A percentile compares a stretch with the other conserved stretches of the same genome.
These are phyloP conservation scores for Russula griseocarnosa DNA, from an alignment of 768 basidiomycete species.

Conservation along the genomic window DNA sequence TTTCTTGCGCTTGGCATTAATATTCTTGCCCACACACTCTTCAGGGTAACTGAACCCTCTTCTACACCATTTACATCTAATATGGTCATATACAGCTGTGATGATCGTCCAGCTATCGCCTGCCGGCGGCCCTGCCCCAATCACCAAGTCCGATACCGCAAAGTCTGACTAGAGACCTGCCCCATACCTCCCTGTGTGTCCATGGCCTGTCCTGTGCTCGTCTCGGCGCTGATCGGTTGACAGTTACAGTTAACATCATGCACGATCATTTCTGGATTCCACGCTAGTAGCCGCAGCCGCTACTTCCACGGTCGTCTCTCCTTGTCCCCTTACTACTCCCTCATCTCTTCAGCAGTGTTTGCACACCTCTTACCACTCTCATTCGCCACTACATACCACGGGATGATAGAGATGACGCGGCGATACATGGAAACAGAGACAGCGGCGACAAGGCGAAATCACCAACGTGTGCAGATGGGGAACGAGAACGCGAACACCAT, in stretches of 20 bases:
- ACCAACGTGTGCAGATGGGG: background rate
- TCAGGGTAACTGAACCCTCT: too few relatives aligned
- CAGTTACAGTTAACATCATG: background rate
- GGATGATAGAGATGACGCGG: background rate
- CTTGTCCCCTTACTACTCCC: background rate
- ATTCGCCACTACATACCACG: background rate
- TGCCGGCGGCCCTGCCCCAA: too few relatives aligned
- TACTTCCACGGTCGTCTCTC: background rate
- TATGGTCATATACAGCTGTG: too few relatives aligned
- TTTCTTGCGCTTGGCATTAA: too few relatives aligned
- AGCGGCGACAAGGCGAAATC: constrained; percentile 6
- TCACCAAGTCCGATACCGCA: background rate
- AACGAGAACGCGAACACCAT: background rate
- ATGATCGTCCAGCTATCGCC: too few relatives aligned
- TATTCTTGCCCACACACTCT: too few relatives aligned
- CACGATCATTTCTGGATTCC: background rate
- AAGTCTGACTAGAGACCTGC: background rate
- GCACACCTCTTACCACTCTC: background rate
- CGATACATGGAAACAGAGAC: constrained; percentile 17
- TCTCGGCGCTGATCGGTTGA: constrained; percentile 13
- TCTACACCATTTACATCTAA: too few relatives aligned
- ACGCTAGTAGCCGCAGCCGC: background rate
- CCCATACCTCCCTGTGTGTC: background rate
- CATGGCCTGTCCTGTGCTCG: background rate
- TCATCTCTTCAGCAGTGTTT: background rate